phyloP scores from a whole-genome alignment of 768 basidiomycete species.

The Pilatotrama ljubarskyi region DNA sequence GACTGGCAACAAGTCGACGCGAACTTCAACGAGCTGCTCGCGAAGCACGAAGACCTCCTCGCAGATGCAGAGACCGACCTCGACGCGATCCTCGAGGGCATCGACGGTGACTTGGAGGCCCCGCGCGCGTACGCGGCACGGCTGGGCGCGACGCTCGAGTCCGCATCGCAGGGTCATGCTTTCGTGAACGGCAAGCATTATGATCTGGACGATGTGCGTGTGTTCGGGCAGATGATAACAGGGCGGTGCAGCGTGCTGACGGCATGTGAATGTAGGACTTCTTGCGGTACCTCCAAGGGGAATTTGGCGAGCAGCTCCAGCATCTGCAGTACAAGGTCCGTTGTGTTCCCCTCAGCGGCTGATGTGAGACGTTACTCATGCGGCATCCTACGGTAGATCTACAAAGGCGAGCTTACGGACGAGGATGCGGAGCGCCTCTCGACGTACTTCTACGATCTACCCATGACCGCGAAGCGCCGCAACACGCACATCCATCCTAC shows the following conservation, averaged over 20 bases:
- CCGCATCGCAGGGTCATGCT: conserved; percentile 56
- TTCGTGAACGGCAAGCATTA: conserved; percentile 91
- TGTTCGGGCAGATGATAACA: neutral
- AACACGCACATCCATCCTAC: conserved; percentile 73
- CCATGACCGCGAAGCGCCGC: conserved; percentile 66
- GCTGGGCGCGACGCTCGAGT: conserved; percentile 47
- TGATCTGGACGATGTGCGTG: conserved; percentile 63
- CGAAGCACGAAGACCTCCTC: conserved; percentile 29
- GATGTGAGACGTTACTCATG: neutral
- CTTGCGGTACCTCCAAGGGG: conserved; percentile 59
- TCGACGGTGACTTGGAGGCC: conserved; percentile 38
- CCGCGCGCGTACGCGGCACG: conserved; percentile 57
- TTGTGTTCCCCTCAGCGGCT: neutral
- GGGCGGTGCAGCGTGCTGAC: neutral
- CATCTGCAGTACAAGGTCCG: conserved; percentile 75
- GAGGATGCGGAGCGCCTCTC: conserved; percentile 50
- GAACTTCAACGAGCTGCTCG: conserved; percentile 40
- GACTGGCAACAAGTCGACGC: conserved; percentile 46
- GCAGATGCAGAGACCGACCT: conserved; percentile 33
- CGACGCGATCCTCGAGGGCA: conserved; percentile 38
- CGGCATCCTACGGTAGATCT: conserved; percentile 41
- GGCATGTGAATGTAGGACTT: conserved; percentile 51
- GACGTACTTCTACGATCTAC: conserved; percentile 89
- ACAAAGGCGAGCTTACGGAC: conserved; percentile 57
- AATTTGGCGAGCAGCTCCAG: conserved; percentile 58